A percentile compares a stretch with the other conserved stretches of the same genome.
Evolutionary conservation across 805 yeast species (phyloP).

Genomic region (Wickerhamomyces chaumierensis): DNA sequence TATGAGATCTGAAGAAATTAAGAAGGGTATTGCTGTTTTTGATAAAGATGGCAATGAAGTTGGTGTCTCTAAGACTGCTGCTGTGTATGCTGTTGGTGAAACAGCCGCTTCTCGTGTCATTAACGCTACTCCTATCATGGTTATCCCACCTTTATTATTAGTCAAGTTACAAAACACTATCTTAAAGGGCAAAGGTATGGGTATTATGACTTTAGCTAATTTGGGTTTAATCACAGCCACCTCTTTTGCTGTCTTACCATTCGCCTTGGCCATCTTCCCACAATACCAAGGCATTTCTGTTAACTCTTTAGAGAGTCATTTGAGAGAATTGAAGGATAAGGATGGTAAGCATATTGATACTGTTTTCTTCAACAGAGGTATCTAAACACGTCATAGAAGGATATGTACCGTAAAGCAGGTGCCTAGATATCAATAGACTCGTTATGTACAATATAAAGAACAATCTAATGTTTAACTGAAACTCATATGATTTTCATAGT

Average conservation of each 20-base stretch:
- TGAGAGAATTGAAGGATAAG: slow-evolving; percentile 48
- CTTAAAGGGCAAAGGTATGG: slow-evolving; percentile 55
- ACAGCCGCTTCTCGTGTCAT: slow-evolving; percentile 92
- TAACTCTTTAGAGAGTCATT: slow-evolving; percentile 48
- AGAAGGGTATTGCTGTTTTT: slow-evolving; percentile 68
- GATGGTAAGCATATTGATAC: slow-evolving; percentile 44
- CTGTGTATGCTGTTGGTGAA: slow-evolving; percentile 88
- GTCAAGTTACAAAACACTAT: slow-evolving; percentile 65
- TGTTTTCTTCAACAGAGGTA: slow-evolving; percentile 90
- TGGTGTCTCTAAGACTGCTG: slow-evolving; percentile 78
- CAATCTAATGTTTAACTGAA: too few species aligned
- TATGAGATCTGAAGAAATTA: slow-evolving; percentile 92
- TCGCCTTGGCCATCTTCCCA: slow-evolving; percentile 93
- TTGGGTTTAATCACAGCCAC: slow-evolving; percentile 79
- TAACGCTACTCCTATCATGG: slow-evolving; percentile 97
- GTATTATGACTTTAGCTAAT: slow-evolving; percentile 60
- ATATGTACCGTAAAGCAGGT: too few species aligned
- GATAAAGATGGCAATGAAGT: slow-evolving; percentile 55
- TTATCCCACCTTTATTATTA: slow-evolving; percentile 78
- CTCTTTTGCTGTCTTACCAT: slow-evolving; percentile 80
- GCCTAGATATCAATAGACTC: too few species aligned
- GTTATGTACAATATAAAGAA: too few species aligned
- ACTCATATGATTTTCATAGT: too few species aligned
- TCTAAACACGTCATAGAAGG: too few species aligned
- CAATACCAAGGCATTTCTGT: slow-evolving; percentile 63